Conservation (phyloP, 768 basidiomycete genomes). For the Roridomyces roridus region DNA sequence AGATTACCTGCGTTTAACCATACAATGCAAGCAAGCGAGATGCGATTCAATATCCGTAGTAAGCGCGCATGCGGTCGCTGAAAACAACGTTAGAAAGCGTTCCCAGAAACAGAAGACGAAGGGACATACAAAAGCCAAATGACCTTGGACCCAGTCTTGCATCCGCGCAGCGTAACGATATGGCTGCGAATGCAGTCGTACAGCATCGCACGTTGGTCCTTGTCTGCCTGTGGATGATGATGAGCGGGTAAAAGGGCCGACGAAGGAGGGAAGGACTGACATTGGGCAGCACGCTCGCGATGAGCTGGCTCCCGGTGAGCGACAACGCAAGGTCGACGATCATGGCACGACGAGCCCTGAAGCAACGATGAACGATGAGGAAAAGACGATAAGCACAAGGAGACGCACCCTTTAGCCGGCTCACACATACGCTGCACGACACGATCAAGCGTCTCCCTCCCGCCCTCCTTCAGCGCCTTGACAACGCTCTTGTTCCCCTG, state of each 20-base stretch:
- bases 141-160: constrained; percentile 90
- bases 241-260: constrained; percentile 14
- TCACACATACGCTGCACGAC: constrained; percentile 87
- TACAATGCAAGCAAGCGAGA: constrained; percentile 28
- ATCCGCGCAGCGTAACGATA: constrained; percentile 88
- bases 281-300: constrained; percentile 80
- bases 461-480: constrained; percentile 87
- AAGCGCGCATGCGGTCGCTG: constrained; percentile 72
- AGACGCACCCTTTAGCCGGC: constrained; percentile 74
- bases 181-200: constrained; percentile 89
- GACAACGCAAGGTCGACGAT: constrained; percentile 87
- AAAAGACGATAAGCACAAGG: not conserved
- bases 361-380: too few species aligned
- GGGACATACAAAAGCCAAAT: constrained; percentile 81
- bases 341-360: constrained; percentile 75
- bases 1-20: constrained; percentile 37
- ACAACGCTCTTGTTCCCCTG: constrained; percentile 89
- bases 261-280: constrained; percentile 44
- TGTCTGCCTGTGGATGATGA: constrained; percentile 64
- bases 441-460: constrained; percentile 74
- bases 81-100: not conserved
- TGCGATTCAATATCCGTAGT: constrained; percentile 59
- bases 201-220: constrained; percentile 81
- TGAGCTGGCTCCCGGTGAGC: constrained; percentile 84
- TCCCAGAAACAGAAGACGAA: not conserved